These are phyloP conservation scores for Mucor circinelloides DNA, from an alignment of 371 early-diverging fungal species.

Conservation along the genomic window DNA sequence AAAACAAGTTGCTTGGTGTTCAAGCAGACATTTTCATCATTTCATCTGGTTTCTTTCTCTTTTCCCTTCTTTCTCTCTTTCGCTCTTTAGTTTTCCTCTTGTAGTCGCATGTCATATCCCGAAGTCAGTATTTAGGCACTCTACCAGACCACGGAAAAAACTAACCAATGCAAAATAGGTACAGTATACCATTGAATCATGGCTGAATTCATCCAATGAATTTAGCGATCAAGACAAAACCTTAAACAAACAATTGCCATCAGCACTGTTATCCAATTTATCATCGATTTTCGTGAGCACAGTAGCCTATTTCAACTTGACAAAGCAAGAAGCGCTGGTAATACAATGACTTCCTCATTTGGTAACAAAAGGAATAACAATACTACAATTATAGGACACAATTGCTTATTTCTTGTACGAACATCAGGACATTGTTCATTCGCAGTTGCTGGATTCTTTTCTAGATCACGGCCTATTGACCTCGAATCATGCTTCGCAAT, in stretches of 20 bases:
- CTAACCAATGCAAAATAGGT: neutral
- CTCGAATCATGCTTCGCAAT: neutral
- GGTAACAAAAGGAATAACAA: constrained; percentile 9
- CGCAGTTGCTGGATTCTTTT: constrained; percentile 27
- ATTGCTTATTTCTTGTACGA: constrained; percentile 31
- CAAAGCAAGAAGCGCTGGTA: constrained; percentile 37
- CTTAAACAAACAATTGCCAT: neutral
- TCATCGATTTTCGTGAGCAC: constrained; percentile 20
- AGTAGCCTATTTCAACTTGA: constrained; percentile 25
- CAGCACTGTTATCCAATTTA: constrained; percentile 20
- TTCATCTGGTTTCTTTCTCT: constrained; percentile 1
- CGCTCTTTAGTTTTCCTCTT: neutral
- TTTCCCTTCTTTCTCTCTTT: neutral
- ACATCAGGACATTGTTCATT: constrained; percentile 16
- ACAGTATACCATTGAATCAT: neutral
- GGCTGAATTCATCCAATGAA: neutral
- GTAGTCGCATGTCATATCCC: neutral
- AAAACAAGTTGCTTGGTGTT: neutral
- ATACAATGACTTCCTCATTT: constrained; percentile 4
- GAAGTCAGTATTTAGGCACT: neutral
- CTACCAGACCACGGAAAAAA: neutral
- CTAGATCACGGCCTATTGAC: constrained; percentile 13
- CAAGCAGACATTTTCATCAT: neutral
- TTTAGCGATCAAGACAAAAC: neutral
- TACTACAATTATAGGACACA: constrained; percentile 21